phyloP scores from a whole-genome alignment of 2,329 filamentous ascomycete genomes.

The Microsporum canis region DNA sequence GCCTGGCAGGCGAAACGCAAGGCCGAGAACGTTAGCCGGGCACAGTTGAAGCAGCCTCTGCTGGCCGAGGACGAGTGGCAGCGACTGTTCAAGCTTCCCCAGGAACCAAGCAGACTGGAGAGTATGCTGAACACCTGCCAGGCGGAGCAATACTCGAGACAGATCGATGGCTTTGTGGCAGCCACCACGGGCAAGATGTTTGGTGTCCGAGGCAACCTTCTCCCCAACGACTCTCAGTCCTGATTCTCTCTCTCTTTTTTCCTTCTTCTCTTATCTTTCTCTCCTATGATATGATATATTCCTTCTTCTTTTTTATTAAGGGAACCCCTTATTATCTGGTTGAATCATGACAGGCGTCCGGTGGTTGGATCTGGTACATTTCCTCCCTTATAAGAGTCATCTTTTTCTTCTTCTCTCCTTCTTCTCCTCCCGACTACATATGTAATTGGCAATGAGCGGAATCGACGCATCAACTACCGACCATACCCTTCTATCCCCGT shows the following conservation, averaged over 20 bases:
- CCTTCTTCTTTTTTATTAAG: neutral
- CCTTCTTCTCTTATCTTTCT: neutral
- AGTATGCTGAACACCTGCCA: conserved; percentile 90
- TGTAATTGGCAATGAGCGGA: neutral
- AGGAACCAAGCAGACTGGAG: conserved; percentile 86
- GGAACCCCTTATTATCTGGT: neutral
- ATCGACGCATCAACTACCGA: neutral
- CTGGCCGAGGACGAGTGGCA: conserved; percentile 98
- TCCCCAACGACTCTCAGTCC: conserved; percentile 43
- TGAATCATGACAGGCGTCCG: neutral
- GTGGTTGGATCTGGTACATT: neutral
- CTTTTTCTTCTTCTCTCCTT: neutral
- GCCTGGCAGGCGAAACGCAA: conserved; percentile 96
- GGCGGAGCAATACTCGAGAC: conserved; percentile 94
- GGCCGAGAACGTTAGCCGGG: conserved; percentile 78
- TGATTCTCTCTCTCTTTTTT: conserved; percentile 6
- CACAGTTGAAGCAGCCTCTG: conserved; percentile 73
- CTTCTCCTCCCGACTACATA: neutral
- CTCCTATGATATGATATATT: neutral
- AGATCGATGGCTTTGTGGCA: conserved; percentile 92
- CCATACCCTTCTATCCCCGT: neutral
- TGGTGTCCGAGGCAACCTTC: conserved; percentile 63
- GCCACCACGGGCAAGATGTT: conserved; percentile 96
- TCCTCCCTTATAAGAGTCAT: neutral
- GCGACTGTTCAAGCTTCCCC: conserved; percentile 91